Conservation (phyloP, 1,139 yeast species). For the Cylindricascospora bacillispora region DNA sequence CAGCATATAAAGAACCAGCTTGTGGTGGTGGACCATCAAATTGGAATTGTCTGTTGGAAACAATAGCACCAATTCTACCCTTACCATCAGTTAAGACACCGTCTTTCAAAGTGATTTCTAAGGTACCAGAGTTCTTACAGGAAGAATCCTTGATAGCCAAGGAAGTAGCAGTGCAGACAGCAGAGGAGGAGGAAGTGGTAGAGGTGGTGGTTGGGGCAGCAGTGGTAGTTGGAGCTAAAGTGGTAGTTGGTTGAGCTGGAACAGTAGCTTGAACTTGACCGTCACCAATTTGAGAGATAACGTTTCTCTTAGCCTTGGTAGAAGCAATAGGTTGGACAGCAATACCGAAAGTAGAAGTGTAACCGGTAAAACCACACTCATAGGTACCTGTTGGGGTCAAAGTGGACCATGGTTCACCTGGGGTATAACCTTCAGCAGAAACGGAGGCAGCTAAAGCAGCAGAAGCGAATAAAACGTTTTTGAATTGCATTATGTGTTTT, state of each 20-base stretch:
- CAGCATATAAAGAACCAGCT: constrained; percentile 79
- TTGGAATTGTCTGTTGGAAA: constrained; percentile 81
- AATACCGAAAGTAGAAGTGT: constrained; percentile 37
- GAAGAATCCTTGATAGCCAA: constrained; percentile 5
- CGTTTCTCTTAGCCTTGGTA: constrained; percentile 12
- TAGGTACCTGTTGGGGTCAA: constrained; percentile 27
- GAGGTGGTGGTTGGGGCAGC: constrained; percentile 8
- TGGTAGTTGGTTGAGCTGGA: constrained; percentile 26
- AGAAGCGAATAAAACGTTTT: constrained; percentile 16
- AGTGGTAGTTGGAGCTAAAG: constrained; percentile 22
- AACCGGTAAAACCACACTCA: constrained; percentile 32
- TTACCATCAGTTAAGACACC: constrained; percentile 46
- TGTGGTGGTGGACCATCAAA: constrained; percentile 88
- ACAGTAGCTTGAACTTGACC: constrained; percentile 11
- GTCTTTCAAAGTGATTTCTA: constrained; percentile 41
- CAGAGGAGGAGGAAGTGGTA: constrained; percentile 5
- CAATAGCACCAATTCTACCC: constrained; percentile 74
- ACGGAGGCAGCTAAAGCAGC: constrained; percentile 22
- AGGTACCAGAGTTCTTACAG: constrained; percentile 40
- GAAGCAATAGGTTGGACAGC: constrained; percentile 19
- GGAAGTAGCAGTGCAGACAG: constrained; percentile 7
- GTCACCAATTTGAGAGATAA: constrained; percentile 11
- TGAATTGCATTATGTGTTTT: constrained; percentile 21
- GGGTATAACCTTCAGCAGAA: constrained; percentile 23
- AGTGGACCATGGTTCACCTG: constrained; percentile 28